Evolutionary conservation across 169 alveolate genomes (phyloP).

Genomic region (Cryptosporidium sp.): DNA sequence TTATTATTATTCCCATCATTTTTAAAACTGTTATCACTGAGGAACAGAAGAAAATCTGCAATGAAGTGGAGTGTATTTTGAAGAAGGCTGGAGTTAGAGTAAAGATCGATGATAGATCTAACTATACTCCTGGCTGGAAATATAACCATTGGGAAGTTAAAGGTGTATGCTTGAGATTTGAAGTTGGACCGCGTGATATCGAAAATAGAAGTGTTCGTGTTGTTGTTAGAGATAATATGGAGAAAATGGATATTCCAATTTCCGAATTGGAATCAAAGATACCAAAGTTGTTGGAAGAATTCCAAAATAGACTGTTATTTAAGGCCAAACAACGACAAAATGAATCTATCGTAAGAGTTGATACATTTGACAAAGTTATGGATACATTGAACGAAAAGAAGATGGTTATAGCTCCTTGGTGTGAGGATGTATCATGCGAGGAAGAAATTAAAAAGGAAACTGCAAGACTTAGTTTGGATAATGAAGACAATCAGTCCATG

Average conservation of each 20-base stretch:
- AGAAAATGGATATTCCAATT: conserved; percentile 84
- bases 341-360: conserved; percentile 80
- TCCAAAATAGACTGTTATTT: conserved; percentile 80
- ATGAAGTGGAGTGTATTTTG: conserved; percentile 55
- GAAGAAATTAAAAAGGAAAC: conserved; percentile 83
- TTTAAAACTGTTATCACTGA: conserved; percentile 82
- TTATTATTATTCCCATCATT: conserved; percentile 94
- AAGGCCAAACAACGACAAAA: conserved; percentile 81
- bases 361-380: conserved; percentile 84
- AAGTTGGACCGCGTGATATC: conserved; percentile 97
- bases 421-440: conserved; percentile 86
- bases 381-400: conserved; percentile 86
- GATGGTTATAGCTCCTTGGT: conserved; percentile 92
- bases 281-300: conserved; percentile 80
- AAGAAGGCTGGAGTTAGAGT: conserved; percentile 79
- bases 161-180: conserved; percentile 99
- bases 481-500: conserved; percentile 76
- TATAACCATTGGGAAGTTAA: conserved; percentile 99
- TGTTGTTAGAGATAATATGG: conserved; percentile 90
- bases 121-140: conserved; percentile 99
- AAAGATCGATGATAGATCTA: conserved; percentile 89
- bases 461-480: conserved; percentile 75
- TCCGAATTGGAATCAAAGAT: conserved; percentile 78
- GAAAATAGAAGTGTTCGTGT: conserved; percentile 90
- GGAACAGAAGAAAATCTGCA: conserved; percentile 77